Evolutionary conservation across 371 early-diverging fungal genomes (phyloP).

Genomic region (Lichtheimia hyalospora): DNA sequence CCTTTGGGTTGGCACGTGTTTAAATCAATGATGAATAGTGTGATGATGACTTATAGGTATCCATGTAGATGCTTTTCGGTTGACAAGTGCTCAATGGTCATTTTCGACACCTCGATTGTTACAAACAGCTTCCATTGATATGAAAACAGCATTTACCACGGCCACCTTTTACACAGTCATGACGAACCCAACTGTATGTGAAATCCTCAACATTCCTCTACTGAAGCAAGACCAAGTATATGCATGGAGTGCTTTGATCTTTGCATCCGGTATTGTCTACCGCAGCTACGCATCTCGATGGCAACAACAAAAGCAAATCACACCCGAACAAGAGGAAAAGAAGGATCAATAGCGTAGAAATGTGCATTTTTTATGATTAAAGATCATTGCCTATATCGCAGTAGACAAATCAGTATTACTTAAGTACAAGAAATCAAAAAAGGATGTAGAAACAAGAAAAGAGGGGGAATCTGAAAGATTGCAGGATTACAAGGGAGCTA

Average conservation of each 20-base stretch:
- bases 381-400: too few species aligned
- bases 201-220: constrained; percentile 22
- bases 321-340: constrained; percentile 13
- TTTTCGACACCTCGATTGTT: constrained; percentile 45
- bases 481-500: too few species aligned
- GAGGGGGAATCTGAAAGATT: too few species aligned
- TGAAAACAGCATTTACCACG: constrained; percentile 36
- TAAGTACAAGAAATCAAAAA: too few species aligned
- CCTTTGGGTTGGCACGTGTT: constrained; percentile 47
- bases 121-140: constrained; percentile 33
- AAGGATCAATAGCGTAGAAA: constrained; percentile 7
- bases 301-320: constrained; percentile 15
- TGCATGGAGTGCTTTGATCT: constrained; percentile 40
- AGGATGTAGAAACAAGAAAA: background rate
- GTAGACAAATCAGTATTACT: too few species aligned
- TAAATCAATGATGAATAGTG: background rate
- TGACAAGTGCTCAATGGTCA: constrained; percentile 41
- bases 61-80: constrained; percentile 43
- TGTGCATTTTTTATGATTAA: too few species aligned
- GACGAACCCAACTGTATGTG: constrained; percentile 23
- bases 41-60: background rate
- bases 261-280: constrained; percentile 31
- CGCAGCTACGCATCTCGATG: constrained; percentile 19
- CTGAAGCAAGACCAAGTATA: constrained; percentile 26
- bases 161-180: constrained; percentile 37